A percentile compares a stretch with the other conserved stretches of the same genome.
These are phyloP conservation scores for Ramalina intermedia DNA, from an alignment of 495 filamentous ascomycete species.

Conservation along the genomic window DNA sequence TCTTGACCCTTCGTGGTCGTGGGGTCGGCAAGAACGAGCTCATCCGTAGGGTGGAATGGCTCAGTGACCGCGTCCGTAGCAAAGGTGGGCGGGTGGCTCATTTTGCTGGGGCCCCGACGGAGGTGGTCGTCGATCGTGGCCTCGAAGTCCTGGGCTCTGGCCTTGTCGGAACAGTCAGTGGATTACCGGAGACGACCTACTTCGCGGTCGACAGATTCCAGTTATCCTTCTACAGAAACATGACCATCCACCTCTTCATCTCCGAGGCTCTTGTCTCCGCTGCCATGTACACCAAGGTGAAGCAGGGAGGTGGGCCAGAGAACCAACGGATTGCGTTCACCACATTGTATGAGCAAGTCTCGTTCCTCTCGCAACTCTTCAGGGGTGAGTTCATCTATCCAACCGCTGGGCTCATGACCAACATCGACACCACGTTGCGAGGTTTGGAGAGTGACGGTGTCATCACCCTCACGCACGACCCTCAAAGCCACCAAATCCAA, in stretches of 20 bases:
- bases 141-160: constrained; percentile 82
- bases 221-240: constrained; percentile 93
- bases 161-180: constrained; percentile 65
- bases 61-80: constrained; percentile 62
- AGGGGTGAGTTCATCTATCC: constrained; percentile 95
- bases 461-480: constrained; percentile 50
- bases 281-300: constrained; percentile 78
- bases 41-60: constrained; percentile 78
- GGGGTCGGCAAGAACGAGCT: constrained; percentile 82
- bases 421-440: constrained; percentile 62
- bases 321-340: constrained; percentile 65
- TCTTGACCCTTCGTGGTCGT: constrained; percentile 80
- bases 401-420: constrained; percentile 62
- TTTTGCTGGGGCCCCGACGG: constrained; percentile 66
- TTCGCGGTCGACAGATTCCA: constrained; percentile 94
- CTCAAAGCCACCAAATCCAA: constrained; percentile 33
- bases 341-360: constrained; percentile 58
- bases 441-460: constrained; percentile 69
- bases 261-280: constrained; percentile 78
- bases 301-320: constrained; percentile 69
- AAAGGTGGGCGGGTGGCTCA: constrained; percentile 88
- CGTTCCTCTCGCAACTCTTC: constrained; percentile 85
- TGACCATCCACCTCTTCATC: constrained; percentile 97
- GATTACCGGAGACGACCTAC: constrained; percentile 74
- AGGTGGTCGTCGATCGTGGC: constrained; percentile 73